Evolutionary conservation across 2,329 filamentous ascomycete genomes (phyloP).

Genomic region (Fusarium nelsonii): DNA sequence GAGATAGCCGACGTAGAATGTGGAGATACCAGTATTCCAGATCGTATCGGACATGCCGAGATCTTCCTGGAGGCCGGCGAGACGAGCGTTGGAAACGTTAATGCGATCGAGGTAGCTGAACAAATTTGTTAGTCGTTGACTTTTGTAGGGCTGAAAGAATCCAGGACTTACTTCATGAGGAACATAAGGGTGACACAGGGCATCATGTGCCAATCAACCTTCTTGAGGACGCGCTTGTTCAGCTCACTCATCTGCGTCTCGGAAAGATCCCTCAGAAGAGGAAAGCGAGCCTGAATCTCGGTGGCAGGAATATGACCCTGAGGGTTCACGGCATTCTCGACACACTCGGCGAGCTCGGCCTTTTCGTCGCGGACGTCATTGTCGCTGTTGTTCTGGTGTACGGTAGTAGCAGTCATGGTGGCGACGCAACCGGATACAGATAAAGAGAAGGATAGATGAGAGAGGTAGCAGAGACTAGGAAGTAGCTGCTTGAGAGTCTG

Average conservation of each 20-base stretch:
- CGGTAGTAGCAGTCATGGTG: constrained; percentile 13
- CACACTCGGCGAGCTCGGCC: constrained; percentile 6
- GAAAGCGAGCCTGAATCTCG: constrained; percentile 48
- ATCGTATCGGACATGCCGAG: constrained; percentile 53
- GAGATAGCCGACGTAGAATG: constrained; percentile 62
- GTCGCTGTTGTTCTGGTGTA: constrained; percentile 7
- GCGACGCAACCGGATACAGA: not conserved
- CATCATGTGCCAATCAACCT: constrained; percentile 50
- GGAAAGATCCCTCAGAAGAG: constrained; percentile 40
- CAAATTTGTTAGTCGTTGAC: not conserved
- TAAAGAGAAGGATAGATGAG: not conserved
- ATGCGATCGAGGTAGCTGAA: constrained; percentile 63
- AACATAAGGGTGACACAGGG: constrained; percentile 30
- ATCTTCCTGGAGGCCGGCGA: constrained; percentile 55
- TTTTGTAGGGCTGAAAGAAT: rapidly evolving
- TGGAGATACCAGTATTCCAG: constrained; percentile 58
- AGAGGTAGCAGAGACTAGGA: not conserved
- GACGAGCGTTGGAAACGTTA: constrained; percentile 61
- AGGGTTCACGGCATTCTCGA: constrained; percentile 18
- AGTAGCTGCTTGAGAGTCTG: not conserved
- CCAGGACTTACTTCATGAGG: constrained; percentile 22
- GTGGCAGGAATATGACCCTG: not conserved
- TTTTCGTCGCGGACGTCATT: constrained; percentile 1
- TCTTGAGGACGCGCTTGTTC: constrained; percentile 48
- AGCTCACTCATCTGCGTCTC: constrained; percentile 42